phyloP scores from a whole-genome alignment of 164 flowering plant species.

The Pachysandra terminalis region DNA sequence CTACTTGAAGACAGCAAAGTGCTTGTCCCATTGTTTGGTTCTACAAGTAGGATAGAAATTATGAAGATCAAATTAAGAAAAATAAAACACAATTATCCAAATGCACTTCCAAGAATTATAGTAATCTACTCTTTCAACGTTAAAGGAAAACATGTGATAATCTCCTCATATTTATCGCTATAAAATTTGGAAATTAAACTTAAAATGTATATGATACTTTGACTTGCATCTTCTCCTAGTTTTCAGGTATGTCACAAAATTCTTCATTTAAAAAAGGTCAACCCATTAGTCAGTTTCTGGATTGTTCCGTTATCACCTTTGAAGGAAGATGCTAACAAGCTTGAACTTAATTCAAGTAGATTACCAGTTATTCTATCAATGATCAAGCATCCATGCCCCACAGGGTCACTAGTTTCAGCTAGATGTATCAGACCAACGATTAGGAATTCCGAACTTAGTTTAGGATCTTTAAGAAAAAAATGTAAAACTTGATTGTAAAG shows the following conservation, averaged over 20 bases:
- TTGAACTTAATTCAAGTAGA: too few relatives aligned
- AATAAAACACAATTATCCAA: background rate
- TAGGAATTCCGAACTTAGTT: background rate
- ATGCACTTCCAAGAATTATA: background rate
- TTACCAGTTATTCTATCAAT: too few relatives aligned
- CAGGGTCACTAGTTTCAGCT: background rate
- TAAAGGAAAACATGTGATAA: too few relatives aligned
- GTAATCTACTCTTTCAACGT: background rate
- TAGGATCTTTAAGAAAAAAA: background rate
- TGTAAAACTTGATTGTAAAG: too few relatives aligned
- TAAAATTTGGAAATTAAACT: too few relatives aligned
- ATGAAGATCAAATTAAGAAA: background rate
- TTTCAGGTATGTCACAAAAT: too few relatives aligned
- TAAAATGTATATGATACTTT: background rate
- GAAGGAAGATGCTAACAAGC: background rate
- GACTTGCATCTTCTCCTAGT: background rate
- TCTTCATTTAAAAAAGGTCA: too few relatives aligned
- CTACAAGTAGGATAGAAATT: background rate
- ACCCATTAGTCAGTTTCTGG: too few relatives aligned
- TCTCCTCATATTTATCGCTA: too few relatives aligned
- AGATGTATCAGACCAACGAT: background rate
- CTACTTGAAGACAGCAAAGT: conserved; percentile 63
- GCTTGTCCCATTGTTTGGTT: conserved; percentile 57
- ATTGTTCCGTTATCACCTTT: background rate
- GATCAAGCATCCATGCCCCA: too few relatives aligned